Evolutionary conservation across 2,329 filamentous ascomycete species (phyloP).

Genomic region (Pseudophaeomoniella oleicola): DNA sequence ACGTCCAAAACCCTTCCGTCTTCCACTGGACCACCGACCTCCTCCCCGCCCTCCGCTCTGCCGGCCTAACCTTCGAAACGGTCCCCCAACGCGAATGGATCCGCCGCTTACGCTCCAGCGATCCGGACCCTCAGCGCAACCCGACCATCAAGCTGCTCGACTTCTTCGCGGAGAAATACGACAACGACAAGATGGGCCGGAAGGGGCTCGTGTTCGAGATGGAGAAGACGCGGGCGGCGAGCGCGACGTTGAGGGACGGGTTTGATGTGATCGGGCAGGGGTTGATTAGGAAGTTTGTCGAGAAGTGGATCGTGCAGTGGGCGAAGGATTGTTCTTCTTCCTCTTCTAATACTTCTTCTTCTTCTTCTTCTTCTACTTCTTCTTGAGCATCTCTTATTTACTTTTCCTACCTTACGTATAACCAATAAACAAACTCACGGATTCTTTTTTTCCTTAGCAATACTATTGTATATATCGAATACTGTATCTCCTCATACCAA

Average conservation of each 20-base stretch:
- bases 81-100: conserved; percentile 16
- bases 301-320: no score
- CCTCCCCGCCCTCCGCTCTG: conserved; percentile 35
- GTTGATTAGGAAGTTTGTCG: conserved; percentile 9
- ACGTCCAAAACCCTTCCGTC: conserved; percentile 22
- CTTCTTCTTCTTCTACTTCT: no score
- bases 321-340: no score
- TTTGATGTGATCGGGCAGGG: conserved; percentile 18
- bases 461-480: no score
- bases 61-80: conserved; percentile 21
- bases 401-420: no score
- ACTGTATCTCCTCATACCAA: no score
- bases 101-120: conserved; percentile 24
- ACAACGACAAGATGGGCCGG: conserved; percentile 24
- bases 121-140: conserved; percentile 34
- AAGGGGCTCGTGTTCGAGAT: conserved; percentile 26
- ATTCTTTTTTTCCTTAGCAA: no score
- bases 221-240: conserved; percentile 17
- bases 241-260: conserved; percentile 18
- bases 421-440: no score
- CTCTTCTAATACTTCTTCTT: no score
- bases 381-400: no score
- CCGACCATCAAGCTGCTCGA: conserved; percentile 39
- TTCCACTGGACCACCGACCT: conserved; percentile 33
- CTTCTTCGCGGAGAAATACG: conserved; percentile 39